A percentile compares a stretch with the other conserved stretches of the same genome.
phyloP scores from a whole-genome alignment of 495 filamentous ascomycete genomes.

The Saxophila tyrrhenica region DNA sequence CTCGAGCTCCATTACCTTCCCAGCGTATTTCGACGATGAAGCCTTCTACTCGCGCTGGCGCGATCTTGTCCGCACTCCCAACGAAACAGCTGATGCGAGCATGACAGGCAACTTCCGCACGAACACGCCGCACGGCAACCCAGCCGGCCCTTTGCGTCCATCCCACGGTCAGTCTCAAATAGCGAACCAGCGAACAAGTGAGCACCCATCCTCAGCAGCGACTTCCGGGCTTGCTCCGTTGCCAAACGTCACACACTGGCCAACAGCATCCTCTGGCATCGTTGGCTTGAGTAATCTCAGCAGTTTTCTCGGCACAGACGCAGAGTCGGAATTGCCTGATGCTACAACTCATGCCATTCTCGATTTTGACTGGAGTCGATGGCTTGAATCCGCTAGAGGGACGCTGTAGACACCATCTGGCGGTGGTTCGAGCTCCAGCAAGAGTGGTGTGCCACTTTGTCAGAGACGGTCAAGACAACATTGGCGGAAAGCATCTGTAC shows the following conservation, averaged over 20 bases:
- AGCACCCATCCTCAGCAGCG: too few species aligned
- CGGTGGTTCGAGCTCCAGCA: too few species aligned
- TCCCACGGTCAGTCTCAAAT: background rate
- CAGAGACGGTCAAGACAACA: too few species aligned
- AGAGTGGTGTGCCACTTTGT: too few species aligned
- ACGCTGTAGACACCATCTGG: too few species aligned
- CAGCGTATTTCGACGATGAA: slow-evolving; percentile 19
- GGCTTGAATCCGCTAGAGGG: too few species aligned
- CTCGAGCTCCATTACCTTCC: slow-evolving; percentile 27
- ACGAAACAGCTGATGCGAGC: too few species aligned
- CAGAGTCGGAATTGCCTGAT: background rate
- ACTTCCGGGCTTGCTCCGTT: too few species aligned
- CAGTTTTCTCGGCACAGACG: background rate
- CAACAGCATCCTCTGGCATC: too few species aligned
- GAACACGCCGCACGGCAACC: background rate
- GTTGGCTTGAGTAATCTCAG: background rate
- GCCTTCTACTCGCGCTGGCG: slow-evolving; percentile 33
- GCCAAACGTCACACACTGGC: too few species aligned
- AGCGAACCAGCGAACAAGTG: too few species aligned
- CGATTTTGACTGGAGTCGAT: slow-evolving; percentile 38
- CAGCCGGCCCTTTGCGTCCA: background rate
- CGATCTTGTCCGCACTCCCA: slow-evolving; percentile 20
- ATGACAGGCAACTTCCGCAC: background rate
- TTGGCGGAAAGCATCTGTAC: too few species aligned
- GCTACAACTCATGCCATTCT: slow-evolving; percentile 9